Evolutionary conservation across 352 stramenopile genomes (phyloP), one percentile per base, ranked within the genome.

Genomic region (Phytopythium delawarense): DNA sequence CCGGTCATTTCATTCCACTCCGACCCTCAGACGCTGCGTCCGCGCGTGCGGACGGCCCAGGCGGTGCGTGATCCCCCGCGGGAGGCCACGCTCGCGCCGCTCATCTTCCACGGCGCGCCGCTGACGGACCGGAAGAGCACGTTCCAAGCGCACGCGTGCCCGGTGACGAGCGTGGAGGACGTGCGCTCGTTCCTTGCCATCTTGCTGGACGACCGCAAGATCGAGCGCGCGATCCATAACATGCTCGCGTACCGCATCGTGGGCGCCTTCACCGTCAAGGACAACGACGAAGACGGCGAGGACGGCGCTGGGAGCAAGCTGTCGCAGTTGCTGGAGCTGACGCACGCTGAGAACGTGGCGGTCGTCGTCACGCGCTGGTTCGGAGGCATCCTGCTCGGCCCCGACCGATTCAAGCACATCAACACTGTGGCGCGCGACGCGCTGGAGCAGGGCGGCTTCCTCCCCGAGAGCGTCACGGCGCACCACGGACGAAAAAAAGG

Each of bases 321-420:
- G 52, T 91, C 84, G 32, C 82, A 91, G 45, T 48, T 96, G 59
- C 65, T 96, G 8, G 84, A 95, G 61, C 76, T 96, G 44, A 83
- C 83, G 5, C 83, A 89, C 23, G 86, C 75, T 0, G 76, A 93
- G 60, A 92, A 94, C 59, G 82, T 93, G 42, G 85, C 85, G 2
- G 84, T 95, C 8, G 76, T 96, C 21, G 86, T 96, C 42, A 92
- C 86, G 50, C 69, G 87, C 40, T 96, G 88, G 88, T 96, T 87
- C 54, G 88, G 88, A 21, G 88, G 88, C 58, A 87, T 96, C 28
- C 66, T 88, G 20, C 71, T 96, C 23, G 88, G 88, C 5, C 84
- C 88, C n/a, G 88, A 95, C 55, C 78, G 88, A 2, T 96, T 95
- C 70, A 92, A 91, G 55, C 88, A 96, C 66, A 95, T 95, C 55